Conservation (phyloP, 805 yeast species). For the Metschnikowia gruessii region DNA sequence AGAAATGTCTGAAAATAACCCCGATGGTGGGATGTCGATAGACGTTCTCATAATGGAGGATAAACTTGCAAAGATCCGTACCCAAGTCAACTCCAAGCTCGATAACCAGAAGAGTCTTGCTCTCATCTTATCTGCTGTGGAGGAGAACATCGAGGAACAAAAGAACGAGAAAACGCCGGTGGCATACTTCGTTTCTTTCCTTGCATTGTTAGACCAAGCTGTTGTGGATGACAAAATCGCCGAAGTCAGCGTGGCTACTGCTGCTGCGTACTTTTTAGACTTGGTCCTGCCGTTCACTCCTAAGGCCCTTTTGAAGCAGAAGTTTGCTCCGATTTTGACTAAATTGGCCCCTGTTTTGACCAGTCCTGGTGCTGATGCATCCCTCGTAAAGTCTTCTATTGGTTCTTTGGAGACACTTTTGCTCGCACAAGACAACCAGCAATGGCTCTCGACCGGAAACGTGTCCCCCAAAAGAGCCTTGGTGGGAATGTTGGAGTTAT, state of each 20-base stretch:
- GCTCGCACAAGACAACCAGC: conserved; percentile 70
- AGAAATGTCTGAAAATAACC: conserved; percentile 32
- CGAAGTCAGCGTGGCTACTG: conserved; percentile 64
- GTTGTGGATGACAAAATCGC: conserved; percentile 46
- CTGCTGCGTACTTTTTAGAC: conserved; percentile 80
- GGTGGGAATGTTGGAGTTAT: conserved; percentile 70
- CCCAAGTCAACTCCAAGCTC: conserved; percentile 72
- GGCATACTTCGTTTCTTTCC: conserved; percentile 80
- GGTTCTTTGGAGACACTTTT: conserved; percentile 82
- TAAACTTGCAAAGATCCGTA: conserved; percentile 63
- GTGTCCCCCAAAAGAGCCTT: conserved; percentile 81
- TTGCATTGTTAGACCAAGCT: conserved; percentile 78
- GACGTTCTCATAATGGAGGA: conserved; percentile 54
- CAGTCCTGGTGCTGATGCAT: conserved; percentile 67
- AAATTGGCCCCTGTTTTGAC: conserved; percentile 81
- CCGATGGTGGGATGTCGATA: conserved; percentile 37
- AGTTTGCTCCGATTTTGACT: conserved; percentile 73
- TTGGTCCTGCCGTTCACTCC: conserved; percentile 74
- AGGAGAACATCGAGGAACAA: conserved; percentile 76
- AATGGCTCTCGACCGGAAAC: conserved; percentile 63
- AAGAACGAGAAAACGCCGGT: conserved; percentile 61
- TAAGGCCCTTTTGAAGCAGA: conserved; percentile 61
- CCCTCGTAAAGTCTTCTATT: conserved; percentile 75
- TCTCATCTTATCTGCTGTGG: conserved; percentile 80
- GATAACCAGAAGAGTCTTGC: conserved; percentile 87